Evolutionary conservation across 208 protist species (phyloP).

Genomic region (Acanthamoeba castellanii): DNA sequence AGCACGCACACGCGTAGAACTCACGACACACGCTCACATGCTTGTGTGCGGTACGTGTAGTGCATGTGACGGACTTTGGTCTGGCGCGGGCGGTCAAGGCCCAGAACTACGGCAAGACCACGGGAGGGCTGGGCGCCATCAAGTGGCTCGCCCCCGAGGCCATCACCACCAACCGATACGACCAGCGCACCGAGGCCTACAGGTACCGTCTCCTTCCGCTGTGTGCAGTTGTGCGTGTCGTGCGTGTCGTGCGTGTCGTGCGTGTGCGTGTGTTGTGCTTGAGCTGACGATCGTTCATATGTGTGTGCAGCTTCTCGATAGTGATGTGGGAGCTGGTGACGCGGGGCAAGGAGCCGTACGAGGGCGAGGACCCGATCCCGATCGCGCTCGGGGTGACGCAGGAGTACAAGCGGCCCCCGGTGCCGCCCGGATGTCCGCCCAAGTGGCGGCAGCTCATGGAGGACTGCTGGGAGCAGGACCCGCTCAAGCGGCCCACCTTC

Average conservation of each 20-base stretch:
- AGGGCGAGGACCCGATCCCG: conserved; percentile 39
- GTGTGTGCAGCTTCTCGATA: conserved; percentile 15
- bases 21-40: background rate
- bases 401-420: conserved; percentile 29
- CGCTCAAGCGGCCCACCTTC: conserved; percentile 37
- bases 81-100: conserved; percentile 7
- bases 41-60: background rate
- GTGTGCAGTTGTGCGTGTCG: no score
- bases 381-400: conserved; percentile 55
- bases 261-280: background rate
- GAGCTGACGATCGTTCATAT: background rate
- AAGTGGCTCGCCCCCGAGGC: conserved; percentile 59
- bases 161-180: conserved; percentile 12
- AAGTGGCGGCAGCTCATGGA: conserved; percentile 37
- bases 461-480: conserved; percentile 63
- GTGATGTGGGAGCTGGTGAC: conserved; percentile 48
- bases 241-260: no score
- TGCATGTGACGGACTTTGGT: conserved; percentile 43
- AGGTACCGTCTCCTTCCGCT: background rate
- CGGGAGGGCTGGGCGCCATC: conserved; percentile 19
- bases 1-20: no score
- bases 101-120: conserved; percentile 34
- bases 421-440: conserved; percentile 12
- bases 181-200: background rate
- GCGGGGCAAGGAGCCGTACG: conserved; percentile 65